Conservation (phyloP, 352 stramenopile species). For the Pythium coloratum region DNA sequence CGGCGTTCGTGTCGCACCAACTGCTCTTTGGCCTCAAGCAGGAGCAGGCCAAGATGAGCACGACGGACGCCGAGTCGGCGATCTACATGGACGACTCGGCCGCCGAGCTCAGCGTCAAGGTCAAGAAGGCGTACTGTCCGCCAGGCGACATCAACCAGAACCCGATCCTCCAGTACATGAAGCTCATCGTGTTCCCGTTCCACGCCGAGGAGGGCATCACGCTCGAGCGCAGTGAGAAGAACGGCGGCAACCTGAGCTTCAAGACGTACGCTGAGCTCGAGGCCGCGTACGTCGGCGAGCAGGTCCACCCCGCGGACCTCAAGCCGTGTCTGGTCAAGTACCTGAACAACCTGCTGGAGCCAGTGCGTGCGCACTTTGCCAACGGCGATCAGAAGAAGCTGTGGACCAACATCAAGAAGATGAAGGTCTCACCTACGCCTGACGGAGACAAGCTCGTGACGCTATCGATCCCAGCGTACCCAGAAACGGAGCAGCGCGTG, state of each 20-base stretch:
- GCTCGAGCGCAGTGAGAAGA: constrained; percentile 83
- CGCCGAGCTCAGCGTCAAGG: constrained; percentile 96
- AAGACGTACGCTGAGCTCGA: constrained; percentile 89
- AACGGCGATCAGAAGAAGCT: constrained; percentile 94
- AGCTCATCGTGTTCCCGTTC: constrained; percentile 94
- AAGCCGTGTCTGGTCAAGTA: constrained; percentile 93
- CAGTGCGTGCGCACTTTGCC: constrained; percentile 96
- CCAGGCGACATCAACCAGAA: constrained; percentile 88
- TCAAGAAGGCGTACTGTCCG: constrained; percentile 99
- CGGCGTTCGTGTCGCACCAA: constrained; percentile 96
- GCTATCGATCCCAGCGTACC: constrained; percentile 59
- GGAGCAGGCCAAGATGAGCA: constrained; percentile 99
- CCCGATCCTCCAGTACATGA: constrained; percentile 96
- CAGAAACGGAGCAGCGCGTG: constrained; percentile 53
- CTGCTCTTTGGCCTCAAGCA: constrained; percentile 98
- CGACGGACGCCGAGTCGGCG: constrained; percentile 96
- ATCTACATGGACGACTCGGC: constrained; percentile 98
- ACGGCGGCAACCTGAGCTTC: constrained; percentile 88
- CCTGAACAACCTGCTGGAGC: constrained; percentile 94
- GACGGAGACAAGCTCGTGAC: constrained; percentile 78
- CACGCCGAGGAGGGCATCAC: constrained; percentile 58
- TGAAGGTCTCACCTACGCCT: constrained; percentile 63
- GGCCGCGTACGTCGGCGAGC: constrained; percentile 88
- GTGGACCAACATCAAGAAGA: constrained; percentile 92
- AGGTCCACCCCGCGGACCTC: constrained; percentile 96